phyloP scores from a whole-genome alignment of 768 basidiomycete species.

The Agaricus blazei region DNA sequence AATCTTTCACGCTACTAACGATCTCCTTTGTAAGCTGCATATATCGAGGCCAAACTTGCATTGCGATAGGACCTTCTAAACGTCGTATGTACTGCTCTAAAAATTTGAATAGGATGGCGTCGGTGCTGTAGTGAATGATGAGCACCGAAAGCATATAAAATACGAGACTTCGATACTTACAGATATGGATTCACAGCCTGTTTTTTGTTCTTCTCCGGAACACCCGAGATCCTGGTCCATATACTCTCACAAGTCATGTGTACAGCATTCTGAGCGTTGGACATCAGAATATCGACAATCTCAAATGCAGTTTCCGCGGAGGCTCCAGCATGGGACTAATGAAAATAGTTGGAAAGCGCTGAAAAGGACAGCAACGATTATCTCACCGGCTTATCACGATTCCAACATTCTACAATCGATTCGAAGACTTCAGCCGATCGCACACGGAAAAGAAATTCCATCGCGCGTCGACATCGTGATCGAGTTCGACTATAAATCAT shows the following conservation, averaged over 20 bases:
- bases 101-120: conserved; percentile 74
- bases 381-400: conserved; percentile 45
- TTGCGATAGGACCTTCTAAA: conserved; percentile 85
- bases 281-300: conserved; percentile 75
- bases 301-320: conserved; percentile 64
- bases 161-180: conserved; percentile 35
- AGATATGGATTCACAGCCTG: conserved; percentile 60
- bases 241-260: conserved; percentile 88
- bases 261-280: conserved; percentile 82
- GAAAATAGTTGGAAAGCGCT: not conserved
- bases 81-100: conserved; percentile 80
- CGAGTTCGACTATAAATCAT: conserved; percentile 65
- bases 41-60: conserved; percentile 88
- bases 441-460: conserved; percentile 83
- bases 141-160: not conserved
- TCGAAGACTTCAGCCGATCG: conserved; percentile 81
- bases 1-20: conserved; percentile 56
- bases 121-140: conserved; percentile 44
- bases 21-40: conserved; percentile 78
- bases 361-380: not conserved
- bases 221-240: conserved; percentile 46
- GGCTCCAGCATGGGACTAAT: conserved; percentile 29
- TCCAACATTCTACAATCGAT: conserved; percentile 81
- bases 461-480: conserved; percentile 65
- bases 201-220: conserved; percentile 56